phyloP scores from a whole-genome alignment of 73 alveolate genomes.

The Stentor coeruleus region DNA sequence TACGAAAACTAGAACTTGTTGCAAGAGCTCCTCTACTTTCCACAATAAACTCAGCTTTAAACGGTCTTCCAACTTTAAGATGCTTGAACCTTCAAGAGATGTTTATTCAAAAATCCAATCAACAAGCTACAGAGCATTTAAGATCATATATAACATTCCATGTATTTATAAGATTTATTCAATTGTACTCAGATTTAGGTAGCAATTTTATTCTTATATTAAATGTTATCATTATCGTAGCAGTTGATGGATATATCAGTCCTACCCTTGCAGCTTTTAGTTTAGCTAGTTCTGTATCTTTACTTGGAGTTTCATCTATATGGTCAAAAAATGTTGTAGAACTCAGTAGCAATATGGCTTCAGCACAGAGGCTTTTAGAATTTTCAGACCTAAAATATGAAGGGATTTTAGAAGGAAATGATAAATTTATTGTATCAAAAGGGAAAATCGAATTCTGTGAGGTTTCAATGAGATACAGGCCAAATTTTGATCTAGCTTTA shows the following conservation, averaged over 20 bases:
- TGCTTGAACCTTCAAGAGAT: not conserved
- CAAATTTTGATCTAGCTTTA: slow-evolving; percentile 72
- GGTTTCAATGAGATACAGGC: slow-evolving; percentile 77
- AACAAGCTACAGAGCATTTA: not conserved
- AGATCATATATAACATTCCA: not conserved
- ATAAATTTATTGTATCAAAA: not conserved
- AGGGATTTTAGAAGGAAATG: not conserved
- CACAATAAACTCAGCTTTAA: not conserved
- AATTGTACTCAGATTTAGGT: not conserved
- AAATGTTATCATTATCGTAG: not conserved
- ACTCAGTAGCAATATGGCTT: not conserved
- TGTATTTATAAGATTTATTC: not conserved
- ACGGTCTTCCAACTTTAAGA: not conserved
- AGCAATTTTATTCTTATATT: not conserved
- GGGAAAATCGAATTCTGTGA: slow-evolving; percentile 68
- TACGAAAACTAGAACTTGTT: slow-evolving; percentile 21
- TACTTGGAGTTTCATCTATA: not conserved
- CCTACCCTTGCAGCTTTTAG: not conserved
- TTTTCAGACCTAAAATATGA: not conserved
- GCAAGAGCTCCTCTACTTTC: slow-evolving; percentile 2
- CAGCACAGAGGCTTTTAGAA: slow-evolving; percentile 13
- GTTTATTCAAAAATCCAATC: not conserved
- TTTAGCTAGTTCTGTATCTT: not conserved
- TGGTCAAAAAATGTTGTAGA: not conserved
- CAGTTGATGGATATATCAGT: not conserved